Conservation (phyloP, 768 basidiomycete species). For the Imleria badia region DNA sequence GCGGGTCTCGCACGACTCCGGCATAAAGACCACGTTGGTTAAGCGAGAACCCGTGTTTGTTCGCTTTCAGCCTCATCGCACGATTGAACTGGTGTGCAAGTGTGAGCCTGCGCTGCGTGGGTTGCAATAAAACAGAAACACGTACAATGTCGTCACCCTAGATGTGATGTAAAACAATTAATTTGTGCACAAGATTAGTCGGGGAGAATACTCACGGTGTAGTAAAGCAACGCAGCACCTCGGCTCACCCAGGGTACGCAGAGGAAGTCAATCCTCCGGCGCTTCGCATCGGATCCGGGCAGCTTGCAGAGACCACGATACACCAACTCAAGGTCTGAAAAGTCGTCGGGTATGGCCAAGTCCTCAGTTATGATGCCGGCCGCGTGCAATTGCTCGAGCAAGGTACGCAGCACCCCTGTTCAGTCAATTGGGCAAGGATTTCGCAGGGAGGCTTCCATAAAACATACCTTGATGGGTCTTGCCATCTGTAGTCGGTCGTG, state of each 20-base stretch:
- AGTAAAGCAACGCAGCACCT: conserved; percentile 90
- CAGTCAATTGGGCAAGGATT: background rate
- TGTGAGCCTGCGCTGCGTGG: background rate
- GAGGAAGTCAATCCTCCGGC: conserved; percentile 81
- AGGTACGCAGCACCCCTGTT: conserved; percentile 57
- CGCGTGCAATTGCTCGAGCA: conserved; percentile 57
- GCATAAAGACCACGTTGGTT: conserved; percentile 84
- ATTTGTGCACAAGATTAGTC: background rate
- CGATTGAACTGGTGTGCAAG: conserved; percentile 74
- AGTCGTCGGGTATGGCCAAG: conserved; percentile 68
- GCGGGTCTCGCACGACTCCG: conserved; percentile 70
- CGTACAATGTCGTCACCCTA: conserved; percentile 89
- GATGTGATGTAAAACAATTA: background rate
- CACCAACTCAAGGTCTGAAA: conserved; percentile 64
- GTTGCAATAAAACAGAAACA: background rate
- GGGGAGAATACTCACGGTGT: conserved; percentile 56
- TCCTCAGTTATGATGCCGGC: conserved; percentile 77
- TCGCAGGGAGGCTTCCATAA: background rate
- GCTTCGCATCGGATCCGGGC: conserved; percentile 45
- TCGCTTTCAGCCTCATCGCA: conserved; percentile 81
- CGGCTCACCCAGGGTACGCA: conserved; percentile 75
- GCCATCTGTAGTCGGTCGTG: conserved; percentile 70
- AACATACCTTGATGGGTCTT: conserved; percentile 65
- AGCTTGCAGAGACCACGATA: conserved; percentile 81
- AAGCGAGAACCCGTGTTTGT: conserved; percentile 75